Evolutionary conservation across 768 basidiomycete genomes (phyloP), one percentile per base, ranked within the genome.

Genomic region (Gloeostereum incarnatum): DNA sequence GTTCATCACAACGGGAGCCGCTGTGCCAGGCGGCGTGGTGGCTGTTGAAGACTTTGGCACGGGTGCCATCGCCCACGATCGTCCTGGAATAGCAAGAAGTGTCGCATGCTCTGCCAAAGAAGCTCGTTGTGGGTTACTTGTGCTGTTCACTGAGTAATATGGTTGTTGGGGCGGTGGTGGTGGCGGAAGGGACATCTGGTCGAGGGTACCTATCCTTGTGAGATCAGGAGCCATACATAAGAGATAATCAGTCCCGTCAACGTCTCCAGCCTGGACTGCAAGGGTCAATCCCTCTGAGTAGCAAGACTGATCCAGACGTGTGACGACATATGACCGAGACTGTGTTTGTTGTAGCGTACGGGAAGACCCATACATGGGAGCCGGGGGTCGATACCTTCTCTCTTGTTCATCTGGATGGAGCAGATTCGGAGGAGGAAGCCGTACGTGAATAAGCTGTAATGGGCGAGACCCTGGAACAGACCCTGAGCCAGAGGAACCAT

Each of bases 61-160:
- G 14, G 71, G 62, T 3, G 81, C 80, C 64, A 89, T 80, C 18
- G 80, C 83, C 86, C 88, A 91, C 5, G 87, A 87, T 45, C 78
- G 65, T 1, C 91, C 91, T 10, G 81, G 78, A 40, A 93, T 79
- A 8, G 80, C 65, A n/a, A 92, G 59, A 18, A 90, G 52, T 4
- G 78, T 75, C 2, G 87, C 82, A 43, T 86, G 74, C 48, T 94
- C 91, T 7, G 78, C 77, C 32, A 91, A 61, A 8, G 79, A 78
- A 2, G 79, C 75, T 16, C 82, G 61, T 36, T 52, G 62, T 11
- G 55, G 51, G 22, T 59, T 38, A 3, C 57, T 38, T 29, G 53
- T 50, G 16, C 56, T 56, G 47, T 76, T 78, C 17, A 60, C 46
- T 5, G 64, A 44, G 16, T 58, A 48, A 21, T 62, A 49, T 40